Base-by-base conservation (phyloP, 164 flowering plant species). In the Magnolia kwangsiensis region DNA sequence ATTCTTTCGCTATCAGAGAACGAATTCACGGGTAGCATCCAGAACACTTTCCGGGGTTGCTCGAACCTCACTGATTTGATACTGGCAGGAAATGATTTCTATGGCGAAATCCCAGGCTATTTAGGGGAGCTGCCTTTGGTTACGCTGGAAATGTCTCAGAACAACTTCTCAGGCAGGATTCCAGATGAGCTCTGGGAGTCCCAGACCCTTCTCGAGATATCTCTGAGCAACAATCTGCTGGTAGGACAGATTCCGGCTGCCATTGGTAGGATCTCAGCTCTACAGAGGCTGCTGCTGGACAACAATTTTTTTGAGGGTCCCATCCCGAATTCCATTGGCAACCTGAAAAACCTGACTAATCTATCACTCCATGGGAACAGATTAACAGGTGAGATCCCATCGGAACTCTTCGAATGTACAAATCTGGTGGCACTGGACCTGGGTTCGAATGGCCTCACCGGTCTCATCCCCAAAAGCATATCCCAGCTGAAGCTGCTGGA, bases 161-260 rank as follows among this genome's bases (percentile, higher is more conserved):
- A 90, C 77, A 83, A 72, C 23, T 83, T 90, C 37, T 84, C 82
- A 27, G 93, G 93, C 37, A 49, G 67, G 64, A 79, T 90, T 71
- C 93, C 93, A 64, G 85, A 81, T 72, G 80, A 82, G 66, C 77
- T 90, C 14, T 88, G 87, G 87, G 83, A 85, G 67, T 90, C 93
- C 0, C 72, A 72, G 81, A 87, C 91, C n/a, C 88, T 90, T 13
- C 73, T 87, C 87, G 89, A 83, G 78, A 76, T 90, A 68, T 82
- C 83, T 0, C 73, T 90, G 16, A 69, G 84, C 74, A 77, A 80
- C 79, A 90, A 90, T 82, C 29, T 82, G 79, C 83, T 90, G 71
- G 78, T 19, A 50, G 90, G 93, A 14, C 51, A 74, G 51, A 83
- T 90, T 74, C 84, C 93, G 7, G 76, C 13, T 4, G 74, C 74